A percentile compares a stretch with the other conserved stretches of the same genome.
phyloP scores from a whole-genome alignment of 345 rosid genomes.

The Brassica napus region DNA sequence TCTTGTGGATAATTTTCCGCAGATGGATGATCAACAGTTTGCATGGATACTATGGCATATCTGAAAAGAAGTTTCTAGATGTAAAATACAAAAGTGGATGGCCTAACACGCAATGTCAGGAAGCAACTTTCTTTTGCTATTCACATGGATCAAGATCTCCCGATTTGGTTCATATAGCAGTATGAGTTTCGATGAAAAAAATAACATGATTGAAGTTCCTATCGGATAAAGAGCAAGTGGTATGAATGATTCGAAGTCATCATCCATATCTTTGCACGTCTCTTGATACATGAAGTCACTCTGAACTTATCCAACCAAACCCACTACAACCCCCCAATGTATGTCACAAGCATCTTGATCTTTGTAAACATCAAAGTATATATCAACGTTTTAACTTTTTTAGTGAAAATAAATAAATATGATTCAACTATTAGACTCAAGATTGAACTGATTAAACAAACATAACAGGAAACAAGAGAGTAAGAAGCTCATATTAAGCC shows the following conservation, averaged over 20 bases:
- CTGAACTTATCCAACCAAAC: slow-evolving; percentile 7
- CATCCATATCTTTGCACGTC: slow-evolving; percentile 29
- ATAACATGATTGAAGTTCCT: no score
- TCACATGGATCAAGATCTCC: no score
- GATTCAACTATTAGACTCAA: neutral
- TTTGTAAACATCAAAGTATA: neutral
- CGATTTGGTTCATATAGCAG: no score
- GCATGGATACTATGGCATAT: no score
- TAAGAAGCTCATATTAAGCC: slow-evolving; percentile 22
- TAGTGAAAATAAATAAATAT: neutral
- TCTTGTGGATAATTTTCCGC: no score
- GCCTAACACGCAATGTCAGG: no score
- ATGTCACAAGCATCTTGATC: slow-evolving; percentile 6
- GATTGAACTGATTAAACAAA: slow-evolving; percentile 3
- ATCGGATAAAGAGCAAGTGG: no score
- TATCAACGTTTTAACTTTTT: neutral
- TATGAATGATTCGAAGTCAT: slow-evolving; percentile 24
- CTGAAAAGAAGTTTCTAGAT: no score
- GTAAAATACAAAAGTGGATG: no score
- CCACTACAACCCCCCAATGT: neutral
- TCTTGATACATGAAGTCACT: neutral
- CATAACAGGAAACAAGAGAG: slow-evolving; percentile 8
- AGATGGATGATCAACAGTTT: no score
- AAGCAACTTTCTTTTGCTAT: no score
- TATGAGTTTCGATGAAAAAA: no score